A percentile compares a stretch with the other conserved stretches of the same genome.
phyloP scores from a whole-genome alignment of 148 eudicot genomes.

The Silene latifolia region DNA sequence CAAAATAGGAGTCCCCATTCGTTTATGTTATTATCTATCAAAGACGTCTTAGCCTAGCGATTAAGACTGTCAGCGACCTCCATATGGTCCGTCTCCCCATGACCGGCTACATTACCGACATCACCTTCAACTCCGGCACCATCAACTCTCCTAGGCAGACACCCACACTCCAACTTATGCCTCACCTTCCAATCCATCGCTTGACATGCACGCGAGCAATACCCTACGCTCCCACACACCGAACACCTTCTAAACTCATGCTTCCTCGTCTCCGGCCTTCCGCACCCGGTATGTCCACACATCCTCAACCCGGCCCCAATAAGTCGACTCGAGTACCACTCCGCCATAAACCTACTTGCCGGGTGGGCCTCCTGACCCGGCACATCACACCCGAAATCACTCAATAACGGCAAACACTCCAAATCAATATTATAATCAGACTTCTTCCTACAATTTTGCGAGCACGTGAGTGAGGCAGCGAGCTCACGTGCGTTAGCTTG shows the following conservation, averaged over 20 bases:
- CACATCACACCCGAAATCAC: conserved; percentile 87
- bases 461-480: conserved; percentile 39
- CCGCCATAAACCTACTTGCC: conserved; percentile 56
- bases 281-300: conserved; percentile 54
- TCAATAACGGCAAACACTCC: conserved; percentile 55
- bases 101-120: conserved; percentile 6
- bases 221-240: conserved; percentile 54
- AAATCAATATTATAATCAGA: neutral
- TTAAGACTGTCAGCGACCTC: neutral
- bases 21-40: no score
- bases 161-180: conserved; percentile 54
- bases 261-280: conserved; percentile 59
- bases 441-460: neutral
- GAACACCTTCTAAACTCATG: conserved; percentile 68
- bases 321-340: conserved; percentile 52
- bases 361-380: conserved; percentile 74
- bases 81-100: neutral
- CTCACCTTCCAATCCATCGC: conserved; percentile 69
- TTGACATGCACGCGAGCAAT: conserved; percentile 76
- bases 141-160: conserved; percentile 32
- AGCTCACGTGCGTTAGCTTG: conserved; percentile 97
- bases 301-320: conserved; percentile 25
- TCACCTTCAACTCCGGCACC: conserved; percentile 2
- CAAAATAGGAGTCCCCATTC: no score
- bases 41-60: no score